Conservation (phyloP, 2,329 filamentous ascomycete genomes). For the Metarhizium robertsii region DNA sequence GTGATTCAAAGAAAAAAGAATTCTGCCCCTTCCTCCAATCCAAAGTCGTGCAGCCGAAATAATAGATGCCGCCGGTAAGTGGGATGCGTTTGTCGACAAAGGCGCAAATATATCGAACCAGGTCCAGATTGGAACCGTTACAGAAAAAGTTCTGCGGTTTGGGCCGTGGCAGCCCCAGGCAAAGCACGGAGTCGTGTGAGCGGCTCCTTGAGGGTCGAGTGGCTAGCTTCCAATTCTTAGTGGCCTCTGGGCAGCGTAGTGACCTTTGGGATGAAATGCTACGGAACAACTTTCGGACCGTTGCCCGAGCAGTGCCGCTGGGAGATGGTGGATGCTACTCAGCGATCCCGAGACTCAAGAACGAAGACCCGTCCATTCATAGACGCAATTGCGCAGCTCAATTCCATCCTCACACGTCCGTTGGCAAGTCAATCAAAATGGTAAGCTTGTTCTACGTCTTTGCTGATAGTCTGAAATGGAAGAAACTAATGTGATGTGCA, state of each 20-base stretch:
- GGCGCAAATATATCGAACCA: neutral
- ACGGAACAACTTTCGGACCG: slow-evolving; percentile 4
- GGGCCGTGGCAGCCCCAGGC: neutral
- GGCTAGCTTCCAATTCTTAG: neutral
- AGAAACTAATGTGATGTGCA: neutral
- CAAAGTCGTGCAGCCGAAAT: neutral
- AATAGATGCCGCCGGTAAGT: slow-evolving; percentile 2
- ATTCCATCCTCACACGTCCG: slow-evolving; percentile 15
- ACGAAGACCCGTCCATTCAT: slow-evolving; percentile 9
- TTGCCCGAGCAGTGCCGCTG: neutral
- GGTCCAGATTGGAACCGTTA: neutral
- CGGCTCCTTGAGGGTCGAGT: slow-evolving; percentile 1
- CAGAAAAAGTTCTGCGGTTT: slow-evolving; percentile 7
- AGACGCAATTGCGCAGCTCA: slow-evolving; percentile 22
- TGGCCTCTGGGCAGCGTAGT: neutral
- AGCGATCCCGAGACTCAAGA: neutral
- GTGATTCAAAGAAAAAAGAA: neutral
- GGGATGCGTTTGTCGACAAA: neutral
- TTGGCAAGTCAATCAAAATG: slow-evolving; percentile 42
- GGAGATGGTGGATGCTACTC: neutral
- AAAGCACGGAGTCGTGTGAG: slow-evolving; percentile 9
- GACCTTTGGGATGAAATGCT: neutral
- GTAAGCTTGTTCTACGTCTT: slow-evolving; percentile 25
- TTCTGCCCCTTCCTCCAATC: neutral
- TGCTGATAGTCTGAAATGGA: neutral